phyloP scores from a whole-genome alignment of 2,329 filamentous ascomycete genomes.

The Hortaea sp. region DNA sequence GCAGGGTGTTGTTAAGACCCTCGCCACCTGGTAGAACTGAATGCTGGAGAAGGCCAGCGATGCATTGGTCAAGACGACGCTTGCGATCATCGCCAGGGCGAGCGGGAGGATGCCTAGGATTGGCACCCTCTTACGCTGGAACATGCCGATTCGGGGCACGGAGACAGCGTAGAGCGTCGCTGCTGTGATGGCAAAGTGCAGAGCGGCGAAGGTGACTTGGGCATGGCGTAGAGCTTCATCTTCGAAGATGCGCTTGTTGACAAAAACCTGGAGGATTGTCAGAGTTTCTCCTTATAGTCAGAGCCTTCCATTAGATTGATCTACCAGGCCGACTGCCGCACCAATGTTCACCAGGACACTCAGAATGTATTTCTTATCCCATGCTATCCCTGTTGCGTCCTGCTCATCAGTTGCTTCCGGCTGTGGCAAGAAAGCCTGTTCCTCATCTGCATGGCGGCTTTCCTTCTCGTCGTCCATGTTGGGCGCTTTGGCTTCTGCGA shows the following conservation, averaged over 20 bases:
- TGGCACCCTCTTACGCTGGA: slow-evolving; percentile 46
- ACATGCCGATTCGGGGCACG: slow-evolving; percentile 48
- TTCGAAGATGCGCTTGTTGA: slow-evolving; percentile 60
- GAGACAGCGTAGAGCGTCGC: slow-evolving; percentile 54
- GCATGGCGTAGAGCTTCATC: slow-evolving; percentile 50
- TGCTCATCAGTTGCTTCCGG: background rate
- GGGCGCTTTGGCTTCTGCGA: background rate
- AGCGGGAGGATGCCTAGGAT: slow-evolving; percentile 52
- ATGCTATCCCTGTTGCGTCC: background rate
- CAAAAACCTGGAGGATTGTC: slow-evolving; percentile 47
- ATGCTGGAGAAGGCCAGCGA: slow-evolving; percentile 58
- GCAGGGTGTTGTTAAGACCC: slow-evolving; percentile 56
- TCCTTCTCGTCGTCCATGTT: background rate
- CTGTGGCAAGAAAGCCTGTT: background rate
- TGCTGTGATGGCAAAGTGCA: slow-evolving; percentile 59
- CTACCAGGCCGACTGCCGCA: slow-evolving; percentile 4
- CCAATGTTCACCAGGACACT: slow-evolving; percentile 2
- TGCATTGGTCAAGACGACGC: slow-evolving; percentile 59
- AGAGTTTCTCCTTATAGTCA: background rate
- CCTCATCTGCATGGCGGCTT: background rate
- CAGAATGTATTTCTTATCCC: background rate
- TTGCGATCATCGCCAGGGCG: slow-evolving; percentile 57
- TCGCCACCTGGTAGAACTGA: slow-evolving; percentile 60
- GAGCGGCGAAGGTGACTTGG: slow-evolving; percentile 57
- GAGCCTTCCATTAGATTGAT: background rate